A percentile compares a stretch with the other conserved stretches of the same genome.
Evolutionary conservation across 2,329 filamentous ascomycete species (phyloP).

Genomic region (Plenodomus tracheiphilus): DNA sequence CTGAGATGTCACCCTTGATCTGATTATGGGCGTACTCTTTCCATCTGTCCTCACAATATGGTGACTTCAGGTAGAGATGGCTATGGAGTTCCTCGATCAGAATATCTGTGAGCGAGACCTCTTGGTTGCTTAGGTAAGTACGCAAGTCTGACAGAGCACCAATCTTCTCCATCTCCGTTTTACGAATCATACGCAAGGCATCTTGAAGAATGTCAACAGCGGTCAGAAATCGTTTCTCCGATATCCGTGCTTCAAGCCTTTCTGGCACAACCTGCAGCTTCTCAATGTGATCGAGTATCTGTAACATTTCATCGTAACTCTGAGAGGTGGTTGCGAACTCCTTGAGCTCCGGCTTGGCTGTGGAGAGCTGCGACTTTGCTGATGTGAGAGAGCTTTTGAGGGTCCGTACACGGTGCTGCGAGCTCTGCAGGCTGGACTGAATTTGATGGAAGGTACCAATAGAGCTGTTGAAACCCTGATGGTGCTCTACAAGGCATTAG

Average conservation of each 20-base stretch:
- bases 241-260: conserved; percentile 90
- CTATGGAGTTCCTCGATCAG: conserved; percentile 96
- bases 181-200: conserved; percentile 79
- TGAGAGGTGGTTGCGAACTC: conserved; percentile 86
- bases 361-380: conserved; percentile 79
- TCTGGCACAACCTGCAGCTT: conserved; percentile 88
- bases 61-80: conserved; percentile 95
- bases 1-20: conserved; percentile 47
- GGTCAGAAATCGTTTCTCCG: conserved; percentile 90
- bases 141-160: conserved; percentile 84
- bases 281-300: conserved; percentile 81
- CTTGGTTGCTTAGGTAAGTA: conserved; percentile 89
- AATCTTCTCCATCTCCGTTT: conserved; percentile 87
- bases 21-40: conserved; percentile 75
- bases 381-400: conserved; percentile 81
- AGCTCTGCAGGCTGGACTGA: conserved; percentile 86
- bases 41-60: conserved; percentile 96
- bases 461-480: conserved; percentile 98
- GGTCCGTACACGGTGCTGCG: conserved; percentile 79
- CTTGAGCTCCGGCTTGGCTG: conserved; percentile 87
- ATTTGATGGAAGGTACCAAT: conserved; percentile 99
- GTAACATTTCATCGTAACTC: conserved; percentile 86
- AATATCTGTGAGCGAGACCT: conserved; percentile 89
- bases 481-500: conserved; percentile 66
- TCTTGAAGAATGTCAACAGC: conserved; percentile 92